Evolutionary conservation across 257 asterid genomes (phyloP).

Genomic region (Fraxinus americana): DNA sequence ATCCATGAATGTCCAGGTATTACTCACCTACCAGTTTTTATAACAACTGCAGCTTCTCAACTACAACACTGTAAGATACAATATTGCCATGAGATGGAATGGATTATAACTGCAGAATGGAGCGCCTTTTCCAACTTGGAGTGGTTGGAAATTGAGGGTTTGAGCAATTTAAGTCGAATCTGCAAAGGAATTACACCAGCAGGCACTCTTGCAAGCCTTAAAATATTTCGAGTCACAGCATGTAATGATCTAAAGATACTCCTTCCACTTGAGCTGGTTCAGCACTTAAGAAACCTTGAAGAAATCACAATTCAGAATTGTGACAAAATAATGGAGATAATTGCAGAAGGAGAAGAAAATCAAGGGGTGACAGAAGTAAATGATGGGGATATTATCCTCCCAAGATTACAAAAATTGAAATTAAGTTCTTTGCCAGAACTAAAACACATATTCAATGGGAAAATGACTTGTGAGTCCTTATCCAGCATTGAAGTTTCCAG

Average conservation of each 20-base stretch:
- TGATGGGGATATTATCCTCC: slow-evolving; percentile 22
- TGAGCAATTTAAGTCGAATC: slow-evolving; percentile 18
- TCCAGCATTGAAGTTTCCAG: slow-evolving; percentile 23
- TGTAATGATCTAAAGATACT: slow-evolving; percentile 26
- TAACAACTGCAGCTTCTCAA: slow-evolving; percentile 9
- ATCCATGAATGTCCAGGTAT: slow-evolving; percentile 19
- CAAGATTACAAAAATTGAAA: slow-evolving; percentile 22
- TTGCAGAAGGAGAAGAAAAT: not conserved
- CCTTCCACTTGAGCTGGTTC: slow-evolving; percentile 27
- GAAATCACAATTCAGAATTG: slow-evolving; percentile 26
- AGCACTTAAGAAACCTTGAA: slow-evolving; percentile 22
- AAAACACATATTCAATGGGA: slow-evolving; percentile 21
- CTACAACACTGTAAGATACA: slow-evolving; percentile 15
- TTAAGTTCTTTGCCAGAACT: slow-evolving; percentile 30
- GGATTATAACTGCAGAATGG: slow-evolving; percentile 13
- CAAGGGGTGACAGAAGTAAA: slow-evolving; percentile 10
- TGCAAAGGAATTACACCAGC: slow-evolving; percentile 18
- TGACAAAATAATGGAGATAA: slow-evolving; percentile 20
- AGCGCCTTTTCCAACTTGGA: slow-evolving; percentile 26
- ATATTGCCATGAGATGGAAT: slow-evolving; percentile 27
- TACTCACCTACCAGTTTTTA: slow-evolving; percentile 23
- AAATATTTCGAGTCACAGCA: slow-evolving; percentile 27
- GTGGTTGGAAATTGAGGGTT: slow-evolving; percentile 27
- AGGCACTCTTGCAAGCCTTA: slow-evolving; percentile 26
- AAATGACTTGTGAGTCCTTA: slow-evolving; percentile 31